Percentiles rank a stretch among this genome's conserved stretches.
Evolutionary conservation across 2,329 filamentous ascomycete genomes (phyloP).

Genomic region (Colletotrichum filicis): DNA sequence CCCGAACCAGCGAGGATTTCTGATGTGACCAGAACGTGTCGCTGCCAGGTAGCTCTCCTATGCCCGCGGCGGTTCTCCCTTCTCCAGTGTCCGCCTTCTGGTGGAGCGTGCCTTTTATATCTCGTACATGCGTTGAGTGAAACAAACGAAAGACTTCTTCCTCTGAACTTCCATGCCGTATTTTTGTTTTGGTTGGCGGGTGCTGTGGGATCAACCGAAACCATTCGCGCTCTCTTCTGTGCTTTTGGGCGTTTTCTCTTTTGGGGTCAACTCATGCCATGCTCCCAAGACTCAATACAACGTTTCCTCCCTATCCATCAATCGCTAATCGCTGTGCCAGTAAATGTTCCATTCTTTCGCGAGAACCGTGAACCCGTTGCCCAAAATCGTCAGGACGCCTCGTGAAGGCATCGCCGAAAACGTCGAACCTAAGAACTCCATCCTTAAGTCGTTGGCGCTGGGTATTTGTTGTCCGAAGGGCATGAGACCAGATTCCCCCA

Average conservation of each 20-base stretch:
- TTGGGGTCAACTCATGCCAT: constrained; percentile 27
- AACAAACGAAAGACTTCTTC: neutral
- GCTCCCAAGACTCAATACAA: constrained; percentile 28
- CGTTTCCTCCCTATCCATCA: constrained; percentile 13
- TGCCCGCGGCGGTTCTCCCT: neutral
- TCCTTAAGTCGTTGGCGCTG: constrained; percentile 22
- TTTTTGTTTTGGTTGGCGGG: neutral
- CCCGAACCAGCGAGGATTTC: neutral
- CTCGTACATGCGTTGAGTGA: constrained; percentile 15
- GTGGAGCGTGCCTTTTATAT: constrained; percentile 14
- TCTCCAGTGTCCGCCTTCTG: neutral
- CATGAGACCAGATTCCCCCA: constrained; percentile 21
- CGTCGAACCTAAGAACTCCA: constrained; percentile 31
- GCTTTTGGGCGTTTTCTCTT: constrained; percentile 30
- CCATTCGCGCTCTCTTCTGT: constrained; percentile 32
- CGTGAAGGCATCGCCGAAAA: constrained; percentile 28
- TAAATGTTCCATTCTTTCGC: constrained; percentile 25
- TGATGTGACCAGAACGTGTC: neutral
- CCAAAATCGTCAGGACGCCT: constrained; percentile 25
- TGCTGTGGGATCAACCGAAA: constrained; percentile 12
- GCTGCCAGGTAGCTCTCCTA: neutral
- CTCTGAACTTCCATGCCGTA: constrained; percentile 1
- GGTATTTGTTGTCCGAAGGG: constrained; percentile 29
- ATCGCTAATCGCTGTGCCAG: constrained; percentile 26
- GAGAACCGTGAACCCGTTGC: constrained; percentile 13